Evolutionary conservation across 2,329 filamentous ascomycete species (phyloP).

Genomic region (Orbilia blumenaviensis): DNA sequence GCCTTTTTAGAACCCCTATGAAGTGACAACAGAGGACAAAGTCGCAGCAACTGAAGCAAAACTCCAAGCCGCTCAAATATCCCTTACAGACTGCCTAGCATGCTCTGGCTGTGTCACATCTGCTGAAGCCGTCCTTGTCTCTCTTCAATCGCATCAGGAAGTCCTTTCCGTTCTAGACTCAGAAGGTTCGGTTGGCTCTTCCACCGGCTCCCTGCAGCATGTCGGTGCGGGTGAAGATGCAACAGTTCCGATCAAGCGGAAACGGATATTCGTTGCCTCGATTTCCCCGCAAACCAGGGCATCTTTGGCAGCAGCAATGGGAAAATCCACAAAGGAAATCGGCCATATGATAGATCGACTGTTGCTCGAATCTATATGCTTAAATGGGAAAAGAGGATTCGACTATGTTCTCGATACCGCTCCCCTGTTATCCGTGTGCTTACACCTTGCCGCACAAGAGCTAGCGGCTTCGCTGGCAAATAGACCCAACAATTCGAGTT

Average conservation of each 20-base stretch:
- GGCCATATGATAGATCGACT: slow-evolving; percentile 85
- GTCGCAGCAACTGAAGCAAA: slow-evolving; percentile 64
- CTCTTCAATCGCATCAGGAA: slow-evolving; percentile 90
- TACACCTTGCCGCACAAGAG: slow-evolving; percentile 82
- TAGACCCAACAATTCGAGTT: slow-evolving; percentile 58
- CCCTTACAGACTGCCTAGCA: slow-evolving; percentile 93
- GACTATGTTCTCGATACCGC: slow-evolving; percentile 93
- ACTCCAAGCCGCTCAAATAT: slow-evolving; percentile 84
- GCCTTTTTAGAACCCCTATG: slow-evolving; percentile 69
- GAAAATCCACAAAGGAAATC: slow-evolving; percentile 76
- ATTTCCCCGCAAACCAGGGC: slow-evolving; percentile 91
- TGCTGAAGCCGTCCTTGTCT: slow-evolving; percentile 95
- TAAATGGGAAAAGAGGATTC: slow-evolving; percentile 79
- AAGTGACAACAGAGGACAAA: slow-evolving; percentile 93
- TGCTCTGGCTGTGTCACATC: slow-evolving; percentile 98
- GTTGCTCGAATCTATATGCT: slow-evolving; percentile 70
- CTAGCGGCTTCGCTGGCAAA: slow-evolving; percentile 64
- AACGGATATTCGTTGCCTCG: slow-evolving; percentile 82
- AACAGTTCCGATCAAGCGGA: slow-evolving; percentile 24
- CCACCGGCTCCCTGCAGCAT: slow-evolving; percentile 63
- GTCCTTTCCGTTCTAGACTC: slow-evolving; percentile 76
- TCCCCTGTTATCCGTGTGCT: slow-evolving; percentile 78
- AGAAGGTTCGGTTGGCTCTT: background rate
- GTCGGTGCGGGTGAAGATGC: slow-evolving; percentile 63
- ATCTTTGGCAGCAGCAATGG: slow-evolving; percentile 84